Conservation (phyloP, 306 rosid genomes). For the Glycine soja region DNA sequence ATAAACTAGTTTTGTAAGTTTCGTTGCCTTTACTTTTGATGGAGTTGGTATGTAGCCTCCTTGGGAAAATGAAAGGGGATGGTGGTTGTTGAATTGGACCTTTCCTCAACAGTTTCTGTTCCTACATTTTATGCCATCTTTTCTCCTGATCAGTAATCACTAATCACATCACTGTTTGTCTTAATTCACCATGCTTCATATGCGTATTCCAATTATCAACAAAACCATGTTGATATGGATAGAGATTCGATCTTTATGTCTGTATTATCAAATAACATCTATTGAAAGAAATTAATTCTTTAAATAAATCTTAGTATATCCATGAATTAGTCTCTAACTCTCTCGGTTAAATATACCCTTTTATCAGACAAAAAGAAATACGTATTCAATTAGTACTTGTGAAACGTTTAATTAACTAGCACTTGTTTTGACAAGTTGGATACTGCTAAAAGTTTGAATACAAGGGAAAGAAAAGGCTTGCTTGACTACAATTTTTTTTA, state of each 20-base stretch:
- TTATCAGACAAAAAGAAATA: background rate
- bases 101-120: slow-evolving; percentile 42
- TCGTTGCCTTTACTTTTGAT: slow-evolving; percentile 82
- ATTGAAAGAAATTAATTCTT: too few relatives aligned
- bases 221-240: too few relatives aligned
- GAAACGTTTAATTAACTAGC: background rate
- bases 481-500: background rate
- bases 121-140: background rate
- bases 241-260: too few relatives aligned
- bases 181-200: slow-evolving; percentile 1
- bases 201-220: background rate
- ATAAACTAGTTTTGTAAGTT: slow-evolving; percentile 39
- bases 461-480: background rate
- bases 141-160: slow-evolving; percentile 1
- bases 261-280: too few relatives aligned
- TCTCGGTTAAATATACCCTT: background rate
- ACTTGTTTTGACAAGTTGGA: slow-evolving; percentile 19
- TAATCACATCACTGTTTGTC: slow-evolving; percentile 3
- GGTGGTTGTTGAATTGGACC: slow-evolving; percentile 62
- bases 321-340: background rate
- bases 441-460: background rate
- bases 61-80: slow-evolving; percentile 66
- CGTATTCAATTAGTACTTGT: background rate
- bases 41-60: slow-evolving; percentile 75
- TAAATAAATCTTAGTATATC: background rate